Evolutionary conservation across 306 rosid genomes (phyloP).

Genomic region (Vigna angularis): DNA sequence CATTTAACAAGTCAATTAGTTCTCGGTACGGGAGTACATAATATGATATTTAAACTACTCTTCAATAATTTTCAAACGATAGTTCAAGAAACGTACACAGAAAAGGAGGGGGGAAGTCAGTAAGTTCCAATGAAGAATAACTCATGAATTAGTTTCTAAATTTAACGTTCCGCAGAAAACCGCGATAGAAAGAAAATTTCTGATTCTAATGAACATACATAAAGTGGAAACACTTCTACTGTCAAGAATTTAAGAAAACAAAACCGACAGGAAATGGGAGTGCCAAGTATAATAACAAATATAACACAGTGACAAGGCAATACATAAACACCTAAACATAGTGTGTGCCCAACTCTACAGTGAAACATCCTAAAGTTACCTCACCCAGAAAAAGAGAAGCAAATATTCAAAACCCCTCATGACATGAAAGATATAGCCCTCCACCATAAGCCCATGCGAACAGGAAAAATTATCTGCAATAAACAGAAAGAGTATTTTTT

Average conservation of each 20-base stretch:
- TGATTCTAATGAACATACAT: conserved; percentile 43
- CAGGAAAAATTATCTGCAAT: conserved; percentile 55
- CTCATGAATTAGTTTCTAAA: conserved; percentile 34
- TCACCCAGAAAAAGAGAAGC: conserved; percentile 42
- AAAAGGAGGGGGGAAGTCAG: neutral
- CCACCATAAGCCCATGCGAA: conserved; percentile 29
- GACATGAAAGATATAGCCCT: conserved; percentile 34
- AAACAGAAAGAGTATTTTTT: conserved; percentile 3
- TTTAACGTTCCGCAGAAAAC: conserved; percentile 32
- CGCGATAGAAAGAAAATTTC: conserved; percentile 33
- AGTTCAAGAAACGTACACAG: neutral
- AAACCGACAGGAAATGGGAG: neutral
- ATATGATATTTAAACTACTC: neutral
- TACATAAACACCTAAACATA: conserved; percentile 49
- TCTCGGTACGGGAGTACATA: neutral
- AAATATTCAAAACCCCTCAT: conserved; percentile 33
- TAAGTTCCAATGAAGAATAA: conserved; percentile 19
- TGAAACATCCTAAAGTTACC: conserved; percentile 41
- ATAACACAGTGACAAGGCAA: conserved; percentile 48
- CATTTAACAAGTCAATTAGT: conserved; percentile 5
- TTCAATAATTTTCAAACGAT: neutral
- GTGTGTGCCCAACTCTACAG: conserved; percentile 45
- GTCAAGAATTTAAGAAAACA: conserved; percentile 37
- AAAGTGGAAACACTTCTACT: conserved; percentile 39
- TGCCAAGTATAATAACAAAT: conserved; percentile 46